A percentile compares a stretch with the other conserved stretches of the same genome.
Evolutionary conservation across 2,329 filamentous ascomycete genomes (phyloP).

Genomic region (Akanthomyces muscarius): DNA sequence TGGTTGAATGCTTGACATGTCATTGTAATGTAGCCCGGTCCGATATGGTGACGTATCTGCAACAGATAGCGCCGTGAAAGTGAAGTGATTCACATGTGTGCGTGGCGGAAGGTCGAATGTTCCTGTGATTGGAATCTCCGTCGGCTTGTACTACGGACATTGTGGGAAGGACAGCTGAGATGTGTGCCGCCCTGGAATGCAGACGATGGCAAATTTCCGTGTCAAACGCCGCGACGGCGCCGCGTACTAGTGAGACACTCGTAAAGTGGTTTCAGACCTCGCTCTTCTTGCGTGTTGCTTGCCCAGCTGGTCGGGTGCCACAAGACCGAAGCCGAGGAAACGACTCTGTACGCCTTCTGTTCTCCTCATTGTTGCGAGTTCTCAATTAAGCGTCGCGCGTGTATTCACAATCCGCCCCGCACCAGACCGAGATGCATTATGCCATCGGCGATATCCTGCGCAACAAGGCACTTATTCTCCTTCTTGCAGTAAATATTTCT

Average conservation of each 20-base stretch:
- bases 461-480: neutral
- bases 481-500: neutral
- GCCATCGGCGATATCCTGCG: neutral
- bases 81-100: neutral
- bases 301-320: neutral
- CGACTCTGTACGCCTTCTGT: neutral
- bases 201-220: conserved; percentile 8
- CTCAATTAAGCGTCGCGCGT: neutral
- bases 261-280: neutral
- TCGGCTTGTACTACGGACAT: neutral
- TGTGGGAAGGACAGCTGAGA: neutral
- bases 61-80: neutral
- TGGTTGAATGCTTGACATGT: no score
- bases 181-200: conserved; percentile 4
- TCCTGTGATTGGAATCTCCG: neutral
- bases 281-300: neutral
- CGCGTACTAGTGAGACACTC: neutral
- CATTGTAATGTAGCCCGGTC: neutral
- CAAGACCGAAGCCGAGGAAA: neutral
- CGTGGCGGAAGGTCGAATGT: neutral
- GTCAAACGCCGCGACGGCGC: neutral
- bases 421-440: neutral
- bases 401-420: neutral
- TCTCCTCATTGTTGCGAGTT: neutral
- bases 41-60: neutral